Conservation (phyloP, 257 asterid species). For the Solanum medicagineum region DNA sequence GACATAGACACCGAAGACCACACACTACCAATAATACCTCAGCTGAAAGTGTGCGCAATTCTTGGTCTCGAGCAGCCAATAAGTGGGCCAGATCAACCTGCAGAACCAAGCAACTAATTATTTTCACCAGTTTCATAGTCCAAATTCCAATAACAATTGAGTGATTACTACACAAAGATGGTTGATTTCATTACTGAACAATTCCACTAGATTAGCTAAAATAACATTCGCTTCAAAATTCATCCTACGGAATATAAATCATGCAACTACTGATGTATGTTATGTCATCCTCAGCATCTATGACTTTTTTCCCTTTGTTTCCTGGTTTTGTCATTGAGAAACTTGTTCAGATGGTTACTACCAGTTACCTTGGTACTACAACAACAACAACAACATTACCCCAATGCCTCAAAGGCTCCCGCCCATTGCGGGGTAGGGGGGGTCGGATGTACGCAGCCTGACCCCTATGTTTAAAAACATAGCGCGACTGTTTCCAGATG, state of each 20-base stretch:
- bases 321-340: not conserved
- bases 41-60: constrained; percentile 86
- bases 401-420: too few species aligned
- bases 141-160: not conserved
- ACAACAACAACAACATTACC: too few species aligned
- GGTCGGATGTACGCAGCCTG: too few species aligned
- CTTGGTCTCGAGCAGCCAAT: constrained; percentile 95
- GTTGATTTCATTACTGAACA: not conserved
- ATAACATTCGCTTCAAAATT: not conserved
- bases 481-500: too few species aligned
- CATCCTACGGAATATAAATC: not conserved
- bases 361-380: not conserved
- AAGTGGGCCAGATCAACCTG: constrained; percentile 97
- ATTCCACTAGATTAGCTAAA: not conserved
- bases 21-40: constrained; percentile 34
- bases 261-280: not conserved
- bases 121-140: not conserved
- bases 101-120: constrained; percentile 1
- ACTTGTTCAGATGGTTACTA: not conserved
- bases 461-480: too few species aligned
- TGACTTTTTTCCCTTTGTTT: not conserved
- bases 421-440: too few species aligned
- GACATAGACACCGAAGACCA: not conserved
- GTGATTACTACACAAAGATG: not conserved
- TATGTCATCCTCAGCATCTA: not conserved